Evolutionary conservation across 768 basidiomycete genomes (phyloP).

Genomic region (Tricholoma terreum): DNA sequence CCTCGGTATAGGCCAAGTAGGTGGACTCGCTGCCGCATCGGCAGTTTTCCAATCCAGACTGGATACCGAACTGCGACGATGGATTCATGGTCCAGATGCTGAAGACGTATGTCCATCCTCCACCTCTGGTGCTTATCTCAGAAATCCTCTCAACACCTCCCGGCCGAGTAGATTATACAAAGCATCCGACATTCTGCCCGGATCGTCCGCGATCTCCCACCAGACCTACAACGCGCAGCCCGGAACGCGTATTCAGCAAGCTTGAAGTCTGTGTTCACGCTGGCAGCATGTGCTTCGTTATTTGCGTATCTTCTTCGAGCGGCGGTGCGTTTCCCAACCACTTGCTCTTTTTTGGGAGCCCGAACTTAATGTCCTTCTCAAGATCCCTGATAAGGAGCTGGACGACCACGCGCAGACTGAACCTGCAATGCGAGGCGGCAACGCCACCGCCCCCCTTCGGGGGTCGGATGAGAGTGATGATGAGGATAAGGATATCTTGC

Average conservation of each 20-base stretch:
- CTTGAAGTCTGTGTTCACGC: too few species aligned
- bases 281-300: conserved; percentile 47
- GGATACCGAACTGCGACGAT: conserved; percentile 39
- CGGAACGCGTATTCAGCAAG: conserved; percentile 59
- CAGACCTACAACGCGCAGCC: conserved; percentile 45
- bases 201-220: conserved; percentile 42
- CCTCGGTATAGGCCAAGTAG: conserved; percentile 47
- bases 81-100: conserved; percentile 42
- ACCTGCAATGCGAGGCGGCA: neutral
- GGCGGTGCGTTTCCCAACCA: too few species aligned
- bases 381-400: conserved; percentile 24
- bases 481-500: conserved; percentile 8
- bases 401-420: conserved; percentile 3
- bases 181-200: too few species aligned
- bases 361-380: neutral
- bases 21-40: conserved; percentile 55
- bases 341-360: too few species aligned
- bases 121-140: too few species aligned
- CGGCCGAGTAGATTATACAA: conserved; percentile 52
- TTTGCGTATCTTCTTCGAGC: conserved; percentile 47
- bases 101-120: conserved; percentile 34
- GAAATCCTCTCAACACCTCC: too few species aligned
- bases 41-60: conserved; percentile 58
- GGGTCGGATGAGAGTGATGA: conserved; percentile 15
- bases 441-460: conserved; percentile 3